phyloP scores from a whole-genome alignment of 495 filamentous ascomycete genomes.

The Friedmanniomyces simplex region DNA sequence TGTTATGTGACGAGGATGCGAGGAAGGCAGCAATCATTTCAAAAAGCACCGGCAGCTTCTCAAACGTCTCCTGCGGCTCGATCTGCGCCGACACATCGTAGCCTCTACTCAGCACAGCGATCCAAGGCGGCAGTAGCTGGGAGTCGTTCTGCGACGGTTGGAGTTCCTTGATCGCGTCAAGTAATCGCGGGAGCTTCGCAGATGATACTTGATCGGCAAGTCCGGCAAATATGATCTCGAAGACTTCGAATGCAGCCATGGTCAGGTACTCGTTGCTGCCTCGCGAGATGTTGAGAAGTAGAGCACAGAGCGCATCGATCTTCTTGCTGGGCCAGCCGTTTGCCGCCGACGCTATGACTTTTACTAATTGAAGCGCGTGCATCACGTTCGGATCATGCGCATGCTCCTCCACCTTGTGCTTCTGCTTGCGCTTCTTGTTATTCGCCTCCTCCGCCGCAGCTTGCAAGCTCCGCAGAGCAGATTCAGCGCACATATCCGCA shows the following conservation, averaged over 20 bases:
- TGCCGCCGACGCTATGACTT: conserved; percentile 72
- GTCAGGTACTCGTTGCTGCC: conserved; percentile 90
- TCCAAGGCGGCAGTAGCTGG: conserved; percentile 88
- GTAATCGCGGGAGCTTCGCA: conserved; percentile 73
- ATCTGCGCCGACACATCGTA: conserved; percentile 90
- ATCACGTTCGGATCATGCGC: conserved; percentile 74
- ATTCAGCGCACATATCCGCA: conserved; percentile 89
- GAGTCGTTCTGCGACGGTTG: conserved; percentile 85
- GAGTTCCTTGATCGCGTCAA: conserved; percentile 80
- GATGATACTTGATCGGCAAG: conserved; percentile 80
- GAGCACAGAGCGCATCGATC: conserved; percentile 80
- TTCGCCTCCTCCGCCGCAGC: conserved; percentile 54
- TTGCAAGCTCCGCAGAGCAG: conserved; percentile 63
- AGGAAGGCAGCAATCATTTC: conserved; percentile 66
- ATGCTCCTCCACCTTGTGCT: conserved; percentile 34
- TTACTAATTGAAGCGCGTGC: conserved; percentile 82
- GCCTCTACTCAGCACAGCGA: conserved; percentile 84
- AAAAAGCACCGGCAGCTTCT: conserved; percentile 74
- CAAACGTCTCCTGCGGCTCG: conserved; percentile 74
- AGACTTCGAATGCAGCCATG: conserved; percentile 90
- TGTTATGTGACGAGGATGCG: conserved; percentile 77
- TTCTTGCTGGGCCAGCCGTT: conserved; percentile 96
- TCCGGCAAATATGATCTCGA: conserved; percentile 87
- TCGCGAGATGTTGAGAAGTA: conserved; percentile 74
- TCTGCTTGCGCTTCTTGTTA: conserved; percentile 55